Base-by-base conservation (phyloP, 257 asterid genomes). In the Avicennia marina region DNA sequence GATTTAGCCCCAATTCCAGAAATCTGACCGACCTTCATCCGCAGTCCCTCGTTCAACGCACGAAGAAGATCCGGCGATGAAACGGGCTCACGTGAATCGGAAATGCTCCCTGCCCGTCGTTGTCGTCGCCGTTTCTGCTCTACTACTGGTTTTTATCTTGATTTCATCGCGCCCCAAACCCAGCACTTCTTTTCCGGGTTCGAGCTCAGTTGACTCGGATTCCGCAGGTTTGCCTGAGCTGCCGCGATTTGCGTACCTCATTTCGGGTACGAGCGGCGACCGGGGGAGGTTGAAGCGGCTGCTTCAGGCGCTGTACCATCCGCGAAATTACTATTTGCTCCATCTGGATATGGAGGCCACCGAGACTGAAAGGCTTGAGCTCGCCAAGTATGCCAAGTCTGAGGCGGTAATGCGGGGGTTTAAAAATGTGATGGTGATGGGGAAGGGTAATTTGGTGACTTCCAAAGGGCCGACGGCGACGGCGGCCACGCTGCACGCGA, bases 271-370 rank as follows among this genome's bases (percentile, higher is more conserved):
- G 5, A 62, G 53, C 59, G 90, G 84, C 41, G 95, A 93, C 63
- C 34, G 64, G 34, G 57, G 58, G 56, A 67, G 87, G 58, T 47
- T 89, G 47, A 73, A 48, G 77, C 68, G 98, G 70, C 75, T 93
- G 78, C 82, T 93, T 56, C 90, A 72, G 69, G 94, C 86, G 53
- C 55, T 71, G 77, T 93, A 93, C 71, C 95, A 93, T 71, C 97
- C 98, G 0, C 71, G 95, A 45, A 93, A 89, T 63, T 81, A 76
- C 72, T 93, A 93, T 40, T 56, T 91, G 62, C 56, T 91, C 68
- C 90, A 91, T 42, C 86, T 91, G 26, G 97, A 88, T 79, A 71
- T 77, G 46, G 97, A 80, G 61, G 87, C 90, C 29, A 78, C 81
- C 18, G 97, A 85, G 9, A 53, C 63, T 0, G 97, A 91, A 51